phyloP scores from a whole-genome alignment of 148 eudicot genomes.

The Cornus suecica region DNA sequence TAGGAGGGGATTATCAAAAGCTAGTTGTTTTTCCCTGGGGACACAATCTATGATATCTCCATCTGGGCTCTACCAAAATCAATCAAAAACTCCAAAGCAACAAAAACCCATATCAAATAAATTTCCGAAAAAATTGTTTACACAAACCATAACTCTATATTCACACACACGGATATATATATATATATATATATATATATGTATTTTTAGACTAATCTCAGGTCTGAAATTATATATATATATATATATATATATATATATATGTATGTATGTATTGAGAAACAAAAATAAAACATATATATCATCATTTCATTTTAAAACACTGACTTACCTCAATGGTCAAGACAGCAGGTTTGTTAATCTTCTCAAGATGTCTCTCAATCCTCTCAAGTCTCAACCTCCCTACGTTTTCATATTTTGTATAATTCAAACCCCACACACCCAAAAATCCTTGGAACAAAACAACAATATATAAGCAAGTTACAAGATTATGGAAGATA shows the following conservation, averaged over 20 bases:
- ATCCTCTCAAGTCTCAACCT: slow-evolving; percentile 78
- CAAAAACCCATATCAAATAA: background rate
- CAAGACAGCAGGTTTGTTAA: slow-evolving; percentile 73
- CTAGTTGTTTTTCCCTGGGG: slow-evolving; percentile 74
- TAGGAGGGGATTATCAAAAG: slow-evolving; percentile 94
- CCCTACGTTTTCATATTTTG: slow-evolving; percentile 62
- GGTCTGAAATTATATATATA: too few species aligned
- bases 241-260: too few species aligned
- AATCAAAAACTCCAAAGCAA: background rate
- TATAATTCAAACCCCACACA: slow-evolving; percentile 52
- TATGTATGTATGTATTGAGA: too few species aligned
- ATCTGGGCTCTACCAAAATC: slow-evolving; percentile 79
- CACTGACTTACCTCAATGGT: slow-evolving; percentile 74
- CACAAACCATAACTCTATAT: background rate
- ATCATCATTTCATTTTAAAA: too few species aligned
- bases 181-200: background rate
- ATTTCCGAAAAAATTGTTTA: background rate
- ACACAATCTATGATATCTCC: slow-evolving; percentile 97
- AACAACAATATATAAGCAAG: slow-evolving; percentile 19
- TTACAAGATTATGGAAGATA: background rate
- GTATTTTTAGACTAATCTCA: too few species aligned
- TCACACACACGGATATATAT: too few species aligned
- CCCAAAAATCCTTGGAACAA: slow-evolving; percentile 22
- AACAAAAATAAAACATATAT: too few species aligned
- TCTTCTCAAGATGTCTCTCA: slow-evolving; percentile 66